Base-by-base conservation (phyloP, 495 filamentous ascomycete species). In the Hypoxylon fuscum region DNA sequence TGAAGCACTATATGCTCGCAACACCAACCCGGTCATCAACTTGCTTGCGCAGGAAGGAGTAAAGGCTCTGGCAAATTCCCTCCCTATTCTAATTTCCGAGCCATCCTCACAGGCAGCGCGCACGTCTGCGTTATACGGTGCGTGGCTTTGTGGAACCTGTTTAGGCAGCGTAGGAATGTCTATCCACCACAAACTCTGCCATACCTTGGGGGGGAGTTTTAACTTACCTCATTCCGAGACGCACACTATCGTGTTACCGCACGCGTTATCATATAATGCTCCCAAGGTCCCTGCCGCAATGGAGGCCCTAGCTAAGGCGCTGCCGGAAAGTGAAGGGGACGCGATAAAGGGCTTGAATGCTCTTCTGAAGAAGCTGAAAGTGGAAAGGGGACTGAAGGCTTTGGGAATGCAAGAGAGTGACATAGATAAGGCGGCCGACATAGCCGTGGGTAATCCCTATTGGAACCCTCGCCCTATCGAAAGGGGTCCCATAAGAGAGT, bases 121-220 rank as follows among this genome's bases (percentile, higher is more conserved):
- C 1, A 78, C 80, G n/a, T 63, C 73, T 1, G 87, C 86, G 1
- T 79, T 86, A 3, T 88, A 89, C 59, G 87, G 86, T 29, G 87
- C 87, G 18, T 89, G 85, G 85, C 83, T 88, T 2, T 89, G 87
- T 63, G 84, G 84, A 18, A 79, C 76, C 15, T 88, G 86, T 56
- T 76, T 88, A 0, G 86, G 87, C 14, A 82, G 79, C 64, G 86
- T 89, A 7, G 86, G 85, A 29, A 89, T 90, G 87, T 80, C 85
- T 12, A 80, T 90, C 14, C 87, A 90, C 68, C 87, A 89, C 69
- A 90, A 90, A 66, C 81, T 90, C 10, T 89, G 85, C 74, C 87
- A 90, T 69, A 85, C 84, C 0, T 77, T 89, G 10, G 87, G 87
- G 12, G 87, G 87, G 1, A 84, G 81, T 66, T 89, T 90, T 74